Conservation (phyloP, 2,329 filamentous ascomycete genomes). For the Trichophaea hybrida region DNA sequence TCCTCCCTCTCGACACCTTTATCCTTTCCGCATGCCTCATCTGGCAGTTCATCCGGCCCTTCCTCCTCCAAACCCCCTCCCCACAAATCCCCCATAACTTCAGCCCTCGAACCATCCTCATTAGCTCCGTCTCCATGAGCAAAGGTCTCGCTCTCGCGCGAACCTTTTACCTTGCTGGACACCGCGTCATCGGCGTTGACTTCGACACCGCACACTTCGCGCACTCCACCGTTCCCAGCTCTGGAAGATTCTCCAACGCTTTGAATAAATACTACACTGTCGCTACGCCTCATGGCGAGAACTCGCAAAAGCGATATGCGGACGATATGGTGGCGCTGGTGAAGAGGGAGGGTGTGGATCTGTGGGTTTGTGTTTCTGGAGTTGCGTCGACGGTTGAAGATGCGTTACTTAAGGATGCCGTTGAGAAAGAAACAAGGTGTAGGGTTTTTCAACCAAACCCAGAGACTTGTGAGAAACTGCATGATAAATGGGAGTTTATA, state of each 20-base stretch:
- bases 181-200: constrained; percentile 59
- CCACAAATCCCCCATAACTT: background rate
- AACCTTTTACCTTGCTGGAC: constrained; percentile 47
- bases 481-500: constrained; percentile 53
- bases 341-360: constrained; percentile 44
- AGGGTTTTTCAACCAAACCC: constrained; percentile 50
- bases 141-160: constrained; percentile 56
- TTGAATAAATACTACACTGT: constrained; percentile 42
- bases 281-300: constrained; percentile 31
- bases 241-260: constrained; percentile 45
- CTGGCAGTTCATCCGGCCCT: background rate
- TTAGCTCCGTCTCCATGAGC: constrained; percentile 59
- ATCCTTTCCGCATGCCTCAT: constrained; percentile 31
- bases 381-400: constrained; percentile 52
- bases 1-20: constrained; percentile 39
- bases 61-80: background rate
- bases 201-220: constrained; percentile 35
- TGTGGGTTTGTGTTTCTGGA: constrained; percentile 64
- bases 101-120: constrained; percentile 44
- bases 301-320: constrained; percentile 39
- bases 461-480: constrained; percentile 42
- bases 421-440: constrained; percentile 45
- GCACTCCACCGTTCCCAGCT: constrained; percentile 31
- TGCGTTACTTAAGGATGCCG: constrained; percentile 46
- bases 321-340: constrained; percentile 45